Percentiles rank a stretch among this genome's conserved stretches.
Evolutionary conservation across 1,284 basidiomycete species (phyloP).

Genomic region (Fomitopsis palustris): DNA sequence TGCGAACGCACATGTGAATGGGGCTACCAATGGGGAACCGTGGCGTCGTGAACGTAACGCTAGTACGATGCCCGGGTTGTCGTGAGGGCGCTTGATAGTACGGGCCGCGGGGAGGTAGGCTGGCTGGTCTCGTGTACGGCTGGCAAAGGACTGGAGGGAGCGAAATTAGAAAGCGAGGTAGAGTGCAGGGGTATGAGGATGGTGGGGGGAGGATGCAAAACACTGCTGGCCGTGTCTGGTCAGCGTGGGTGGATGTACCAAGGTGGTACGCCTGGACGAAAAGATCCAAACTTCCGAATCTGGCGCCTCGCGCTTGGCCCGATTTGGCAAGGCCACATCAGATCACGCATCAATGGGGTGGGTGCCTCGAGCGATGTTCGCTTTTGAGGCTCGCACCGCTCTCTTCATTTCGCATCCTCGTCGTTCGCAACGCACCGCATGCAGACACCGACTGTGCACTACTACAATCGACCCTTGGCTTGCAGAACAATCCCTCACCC

Average conservation of each 20-base stretch:
- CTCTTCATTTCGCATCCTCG: no score
- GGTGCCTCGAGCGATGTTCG: neutral
- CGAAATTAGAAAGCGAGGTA: neutral
- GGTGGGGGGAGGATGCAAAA: neutral
- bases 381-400: neutral
- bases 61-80: neutral
- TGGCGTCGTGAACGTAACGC: neutral
- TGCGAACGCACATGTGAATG: neutral
- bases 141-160: neutral
- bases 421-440: no score
- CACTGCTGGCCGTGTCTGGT: neutral
- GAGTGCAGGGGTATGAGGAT: neutral
- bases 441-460: neutral
- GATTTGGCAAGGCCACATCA: neutral
- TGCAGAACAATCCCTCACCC: neutral
- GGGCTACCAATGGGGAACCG: neutral
- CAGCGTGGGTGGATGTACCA: neutral
- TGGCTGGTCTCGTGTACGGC: neutral
- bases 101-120: neutral
- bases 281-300: neutral
- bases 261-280: neutral
- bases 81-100: neutral
- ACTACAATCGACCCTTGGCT: neutral
- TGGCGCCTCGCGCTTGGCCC: neutral
- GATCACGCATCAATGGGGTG: neutral